These are phyloP conservation scores for Phytophthora sojae DNA, from an alignment of 352 stramenopile genomes.

Conservation along the genomic window DNA sequence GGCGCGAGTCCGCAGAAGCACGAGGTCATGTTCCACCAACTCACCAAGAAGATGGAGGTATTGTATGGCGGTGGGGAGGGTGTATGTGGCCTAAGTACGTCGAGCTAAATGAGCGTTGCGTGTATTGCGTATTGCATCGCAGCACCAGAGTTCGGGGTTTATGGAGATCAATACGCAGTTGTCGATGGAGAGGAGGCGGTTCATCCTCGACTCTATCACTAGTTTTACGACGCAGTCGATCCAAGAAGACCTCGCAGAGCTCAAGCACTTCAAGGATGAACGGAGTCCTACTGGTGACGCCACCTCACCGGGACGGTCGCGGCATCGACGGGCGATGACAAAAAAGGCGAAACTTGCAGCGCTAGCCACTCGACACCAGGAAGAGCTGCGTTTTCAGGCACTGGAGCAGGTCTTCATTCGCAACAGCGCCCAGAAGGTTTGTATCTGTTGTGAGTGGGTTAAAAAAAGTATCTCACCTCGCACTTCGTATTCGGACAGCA, in stretches of 20 bases:
- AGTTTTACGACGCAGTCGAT: slow-evolving; percentile 58
- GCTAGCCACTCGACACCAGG: slow-evolving; percentile 54
- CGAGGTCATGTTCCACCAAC: slow-evolving; percentile 74
- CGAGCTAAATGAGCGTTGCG: too few relatives aligned
- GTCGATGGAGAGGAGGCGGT: slow-evolving; percentile 74
- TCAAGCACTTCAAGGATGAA: slow-evolving; percentile 41
- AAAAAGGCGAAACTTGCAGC: slow-evolving; percentile 66
- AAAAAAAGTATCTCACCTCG: not conserved
- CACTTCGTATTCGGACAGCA: slow-evolving; percentile 9
- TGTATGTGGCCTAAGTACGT: too few relatives aligned
- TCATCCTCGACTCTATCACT: slow-evolving; percentile 81
- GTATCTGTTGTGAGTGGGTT: not conserved
- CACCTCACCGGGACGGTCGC: slow-evolving; percentile 17
- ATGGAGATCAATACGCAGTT: slow-evolving; percentile 83
- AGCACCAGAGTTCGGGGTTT: slow-evolving; percentile 77
- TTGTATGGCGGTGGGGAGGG: not conserved
- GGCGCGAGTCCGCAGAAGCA: slow-evolving; percentile 55
- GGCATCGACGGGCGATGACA: slow-evolving; percentile 33
- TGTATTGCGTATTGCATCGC: not conserved
- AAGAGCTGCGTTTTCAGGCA: slow-evolving; percentile 68
- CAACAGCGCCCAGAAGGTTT: slow-evolving; percentile 52
- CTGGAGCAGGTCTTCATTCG: slow-evolving; percentile 64
- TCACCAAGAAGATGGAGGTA: slow-evolving; percentile 86
- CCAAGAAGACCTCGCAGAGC: slow-evolving; percentile 58
- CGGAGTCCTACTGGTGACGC: not conserved